Evolutionary conservation across 768 basidiomycete genomes (phyloP).

Genomic region (Lyophyllum shimeji): DNA sequence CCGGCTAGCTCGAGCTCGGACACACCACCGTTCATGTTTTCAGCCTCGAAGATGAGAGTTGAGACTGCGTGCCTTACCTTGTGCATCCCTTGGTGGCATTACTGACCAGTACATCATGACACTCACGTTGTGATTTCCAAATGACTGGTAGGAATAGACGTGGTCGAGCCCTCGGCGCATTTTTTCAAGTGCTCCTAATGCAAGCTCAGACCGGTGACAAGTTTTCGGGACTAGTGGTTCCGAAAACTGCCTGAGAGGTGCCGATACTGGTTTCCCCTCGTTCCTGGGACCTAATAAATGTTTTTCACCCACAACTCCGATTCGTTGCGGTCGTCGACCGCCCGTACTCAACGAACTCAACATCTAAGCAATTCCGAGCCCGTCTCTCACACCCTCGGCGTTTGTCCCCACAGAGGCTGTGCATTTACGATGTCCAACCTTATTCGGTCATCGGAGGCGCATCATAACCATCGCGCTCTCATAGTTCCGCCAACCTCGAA

Average conservation of each 20-base stretch:
- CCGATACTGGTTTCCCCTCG: neutral
- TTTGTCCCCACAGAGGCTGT: neutral
- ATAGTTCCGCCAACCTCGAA: neutral
- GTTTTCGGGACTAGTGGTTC: neutral
- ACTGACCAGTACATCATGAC: neutral
- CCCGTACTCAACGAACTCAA: neutral
- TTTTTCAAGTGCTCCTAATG: neutral
- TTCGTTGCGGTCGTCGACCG: neutral
- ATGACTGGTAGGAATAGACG: neutral
- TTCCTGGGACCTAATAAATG: neutral
- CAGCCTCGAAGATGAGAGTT: too few relatives aligned
- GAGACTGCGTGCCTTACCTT: neutral
- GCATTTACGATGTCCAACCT: neutral
- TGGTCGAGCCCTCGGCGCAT: neutral
- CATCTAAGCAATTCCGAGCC: neutral
- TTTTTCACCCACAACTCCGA: neutral
- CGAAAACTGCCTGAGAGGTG: neutral
- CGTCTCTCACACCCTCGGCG: neutral
- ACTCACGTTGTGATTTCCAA: neutral
- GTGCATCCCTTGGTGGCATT: neutral
- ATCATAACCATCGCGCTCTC: neutral
- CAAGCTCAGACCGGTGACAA: neutral
- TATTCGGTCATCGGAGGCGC: neutral
- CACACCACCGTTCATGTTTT: too few relatives aligned
- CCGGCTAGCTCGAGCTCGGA: too few relatives aligned